Evolutionary conservation across 371 early-diverging fungal species (phyloP), one percentile per base, ranked within the genome.

Genomic region (Saksenaea vasiformis): DNA sequence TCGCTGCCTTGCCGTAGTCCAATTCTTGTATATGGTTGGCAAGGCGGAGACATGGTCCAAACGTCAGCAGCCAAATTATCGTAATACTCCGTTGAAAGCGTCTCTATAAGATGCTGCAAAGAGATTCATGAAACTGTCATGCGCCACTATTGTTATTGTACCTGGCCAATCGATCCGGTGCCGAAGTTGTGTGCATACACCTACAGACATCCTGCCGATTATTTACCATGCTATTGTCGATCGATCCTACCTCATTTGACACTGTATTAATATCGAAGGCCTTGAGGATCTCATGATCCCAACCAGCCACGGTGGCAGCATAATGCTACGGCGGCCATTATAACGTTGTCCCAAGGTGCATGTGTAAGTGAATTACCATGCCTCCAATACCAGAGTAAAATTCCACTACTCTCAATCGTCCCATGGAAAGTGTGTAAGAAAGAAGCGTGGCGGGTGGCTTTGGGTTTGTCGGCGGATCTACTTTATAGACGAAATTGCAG

Each of bases 31-130:
- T 92, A 93, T 14, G 93, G 92, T 65, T 93, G 93, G 70, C 93
- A 93, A 1, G 93, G 92, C 54, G 92, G 93, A 11, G 91, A 91
- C 90, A 94, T 90, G 31, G 91, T 87, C 89, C 90, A 93, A 26
- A 93, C 74, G 67, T 93, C 88, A 1, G 92, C 91, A 34, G 77
- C 72, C 43, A 87, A 71, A 26, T 79, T 76, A 56, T 88, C 90
- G 61, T 87, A 90, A 63, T 86, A 73, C 35, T 84, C 73, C 35
- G 82, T 65, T 14, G 83, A 76, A 43, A 91, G 73, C 0, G 90
- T 83, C 61, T 93, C 93, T 31, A 93, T 91, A 27, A 83, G 73
- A 54, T 87, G 78, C 85, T 88, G 67, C 19, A 5, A 63, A 31
- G 34, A 5, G 35, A 35, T 39, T 15, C 28, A 44, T 44, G 35